A percentile compares a stretch with the other conserved stretches of the same genome.
Evolutionary conservation across 139 green algal species (phyloP).

Genomic region (Micractinium conductrix): DNA sequence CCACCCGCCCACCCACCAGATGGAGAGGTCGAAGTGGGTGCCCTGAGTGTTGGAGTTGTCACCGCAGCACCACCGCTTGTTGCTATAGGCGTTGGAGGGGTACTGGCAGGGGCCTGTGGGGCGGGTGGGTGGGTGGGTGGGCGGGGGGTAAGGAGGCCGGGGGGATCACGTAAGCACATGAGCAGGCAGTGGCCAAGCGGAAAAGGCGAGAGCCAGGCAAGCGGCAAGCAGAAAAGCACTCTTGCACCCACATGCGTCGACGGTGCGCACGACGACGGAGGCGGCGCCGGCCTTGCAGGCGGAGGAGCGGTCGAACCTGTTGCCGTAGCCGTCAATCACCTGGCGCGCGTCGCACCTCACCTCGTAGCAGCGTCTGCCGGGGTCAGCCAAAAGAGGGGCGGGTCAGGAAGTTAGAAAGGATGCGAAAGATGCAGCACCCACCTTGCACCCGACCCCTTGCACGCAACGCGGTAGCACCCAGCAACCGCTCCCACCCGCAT

Average conservation of each 20-base stretch:
- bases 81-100: slow-evolving; percentile 42
- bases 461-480: too few relatives aligned
- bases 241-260: slow-evolving; percentile 31
- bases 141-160: too few relatives aligned
- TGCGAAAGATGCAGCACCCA: not conserved
- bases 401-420: not conserved
- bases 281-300: not conserved
- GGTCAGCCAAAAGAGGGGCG: not conserved
- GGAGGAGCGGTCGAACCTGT: not conserved
- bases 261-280: slow-evolving; percentile 42
- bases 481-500: slow-evolving; percentile 20
- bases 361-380: slow-evolving; percentile 45
- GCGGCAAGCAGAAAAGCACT: too few relatives aligned
- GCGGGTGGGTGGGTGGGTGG: not conserved
- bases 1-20: slow-evolving; percentile 25
- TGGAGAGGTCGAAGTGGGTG: slow-evolving; percentile 41
- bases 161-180: too few relatives aligned
- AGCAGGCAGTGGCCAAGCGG: too few relatives aligned
- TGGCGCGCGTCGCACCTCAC: slow-evolving; percentile 21
- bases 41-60: slow-evolving; percentile 28
- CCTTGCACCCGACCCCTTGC: too few relatives aligned
- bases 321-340: slow-evolving; percentile 29
- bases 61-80: slow-evolving; percentile 56
- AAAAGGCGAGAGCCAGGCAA: too few relatives aligned
- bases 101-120: slow-evolving; percentile 45